Base-by-base conservation (phyloP, 2,329 filamentous ascomycete genomes). In the Ceratocystis papillata region DNA sequence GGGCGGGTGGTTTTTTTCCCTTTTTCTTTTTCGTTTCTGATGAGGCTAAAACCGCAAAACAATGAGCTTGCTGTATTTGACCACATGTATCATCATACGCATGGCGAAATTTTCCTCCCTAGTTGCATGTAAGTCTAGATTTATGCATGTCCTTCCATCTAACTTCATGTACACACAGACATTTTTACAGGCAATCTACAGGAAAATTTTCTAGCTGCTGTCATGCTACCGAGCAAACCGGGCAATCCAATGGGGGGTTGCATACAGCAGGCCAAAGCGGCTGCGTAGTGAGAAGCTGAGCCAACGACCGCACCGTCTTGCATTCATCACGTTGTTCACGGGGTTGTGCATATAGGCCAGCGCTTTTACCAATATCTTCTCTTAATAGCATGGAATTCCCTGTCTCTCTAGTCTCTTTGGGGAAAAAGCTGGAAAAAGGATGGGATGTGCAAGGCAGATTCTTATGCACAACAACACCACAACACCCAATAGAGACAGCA, bases 361-460 rank as follows among this genome's bases (percentile, higher is more conserved):
- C n/a, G 48, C 48, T 12, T 50, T 41, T 41, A 17, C n/a, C n/a
- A 25, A 53, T 53, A 25, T 53, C 48, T n/a, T 53, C n/a, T 53
- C 22, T 22, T 22, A 8, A n/a, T 53, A 20, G n/a, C 17, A 20
- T 25, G n/a, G 15, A 8, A 4, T 25, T 53, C 48, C 22, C 12
- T 55, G 53, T 57, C 7, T 17, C 22, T 17, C 17, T 22, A 6
- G 12, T 30, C 50, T 8, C 50, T 55, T 25, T 55, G 12, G 50
- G 20, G 50, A 2, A 28, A 25, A 15, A 17, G 50, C 20, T 25
- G 50, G 50, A 55, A 25, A 30, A 55, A 25, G 50, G 30, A 57
- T 57, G 53, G 50, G 30, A 57, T 57, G 53, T 30, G 53, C 53
- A 57, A 57, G 53, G 53, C 53, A 57, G 53, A 57, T 33, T 57